These are phyloP conservation scores for Ophiocordyceps camponoti-saundersi DNA, from an alignment of 2,329 filamentous ascomycete genomes.

Conservation along the genomic window DNA sequence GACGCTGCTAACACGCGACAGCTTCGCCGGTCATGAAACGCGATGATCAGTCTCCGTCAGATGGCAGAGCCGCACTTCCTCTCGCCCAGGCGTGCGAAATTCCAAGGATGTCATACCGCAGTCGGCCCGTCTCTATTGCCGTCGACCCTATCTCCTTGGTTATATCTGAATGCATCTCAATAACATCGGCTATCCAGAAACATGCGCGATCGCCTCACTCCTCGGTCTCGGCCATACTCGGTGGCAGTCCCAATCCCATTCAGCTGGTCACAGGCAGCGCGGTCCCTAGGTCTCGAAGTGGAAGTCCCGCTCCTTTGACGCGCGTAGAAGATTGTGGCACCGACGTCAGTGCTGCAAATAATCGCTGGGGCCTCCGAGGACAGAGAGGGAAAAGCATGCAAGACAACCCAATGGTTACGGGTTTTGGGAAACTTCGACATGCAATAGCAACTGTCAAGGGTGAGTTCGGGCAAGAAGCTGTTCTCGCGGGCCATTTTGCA, in stretches of 20 bases:
- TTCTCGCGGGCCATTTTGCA: background rate
- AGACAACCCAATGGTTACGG: slow-evolving; percentile 90
- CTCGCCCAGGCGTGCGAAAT: slow-evolving; percentile 8
- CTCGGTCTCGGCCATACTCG: slow-evolving; percentile 87
- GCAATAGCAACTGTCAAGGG: slow-evolving; percentile 77
- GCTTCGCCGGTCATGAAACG: background rate
- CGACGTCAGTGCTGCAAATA: slow-evolving; percentile 41
- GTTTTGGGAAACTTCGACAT: slow-evolving; percentile 75
- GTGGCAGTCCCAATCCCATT: slow-evolving; percentile 48
- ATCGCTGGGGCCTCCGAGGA: slow-evolving; percentile 82
- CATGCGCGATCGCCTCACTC: slow-evolving; percentile 91
- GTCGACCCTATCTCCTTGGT: slow-evolving; percentile 85
- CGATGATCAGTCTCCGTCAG: background rate
- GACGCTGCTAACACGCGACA: too few relatives aligned
- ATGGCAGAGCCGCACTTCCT: background rate
- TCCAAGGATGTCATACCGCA: slow-evolving; percentile 40
- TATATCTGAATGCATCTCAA: slow-evolving; percentile 96
- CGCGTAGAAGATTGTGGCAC: slow-evolving; percentile 23
- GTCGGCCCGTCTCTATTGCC: slow-evolving; percentile 55
- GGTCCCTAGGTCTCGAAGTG: slow-evolving; percentile 22
- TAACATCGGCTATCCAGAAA: slow-evolving; percentile 96
- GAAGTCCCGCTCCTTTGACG: slow-evolving; percentile 15
- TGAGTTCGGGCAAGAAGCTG: slow-evolving; percentile 12
- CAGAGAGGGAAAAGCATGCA: slow-evolving; percentile 96
- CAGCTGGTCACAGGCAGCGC: slow-evolving; percentile 32